Evolutionary conservation across 495 filamentous ascomycete genomes (phyloP).

Genomic region (Neurospora tetraspora): DNA sequence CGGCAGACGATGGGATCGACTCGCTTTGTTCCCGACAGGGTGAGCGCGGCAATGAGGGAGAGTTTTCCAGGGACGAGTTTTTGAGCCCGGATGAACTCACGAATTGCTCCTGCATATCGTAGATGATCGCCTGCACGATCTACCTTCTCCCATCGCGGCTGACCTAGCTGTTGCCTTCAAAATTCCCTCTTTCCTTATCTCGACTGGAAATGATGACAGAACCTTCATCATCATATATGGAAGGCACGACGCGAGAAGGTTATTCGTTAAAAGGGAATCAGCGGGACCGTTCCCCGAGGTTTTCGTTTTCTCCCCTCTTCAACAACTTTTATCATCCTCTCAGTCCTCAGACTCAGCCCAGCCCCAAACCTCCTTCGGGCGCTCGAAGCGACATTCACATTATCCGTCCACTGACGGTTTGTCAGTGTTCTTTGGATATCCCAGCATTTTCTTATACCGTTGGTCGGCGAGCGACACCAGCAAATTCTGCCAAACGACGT

Average conservation of each 20-base stretch:
- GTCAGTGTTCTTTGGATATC: not conserved
- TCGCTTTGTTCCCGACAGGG: not conserved
- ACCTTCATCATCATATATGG: not conserved
- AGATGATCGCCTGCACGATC: not conserved
- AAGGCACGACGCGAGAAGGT: not conserved
- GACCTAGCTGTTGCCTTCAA: not conserved
- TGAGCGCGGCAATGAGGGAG: not conserved
- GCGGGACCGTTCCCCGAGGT: not conserved
- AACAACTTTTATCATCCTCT: not conserved
- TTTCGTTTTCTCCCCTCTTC: not conserved
- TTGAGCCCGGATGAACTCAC: not conserved
- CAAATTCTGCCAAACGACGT: not conserved
- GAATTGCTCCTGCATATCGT: not conserved
- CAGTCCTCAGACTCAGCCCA: not conserved
- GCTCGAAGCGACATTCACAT: not conserved
- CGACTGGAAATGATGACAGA: not conserved
- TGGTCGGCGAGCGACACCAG: not conserved
- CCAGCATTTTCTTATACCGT: not conserved
- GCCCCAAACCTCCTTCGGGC: not conserved
- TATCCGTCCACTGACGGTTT: not conserved
- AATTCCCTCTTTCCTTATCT: not conserved
- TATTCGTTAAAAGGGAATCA: not conserved
- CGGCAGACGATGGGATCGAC: not conserved
- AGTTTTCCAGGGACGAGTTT: not conserved
- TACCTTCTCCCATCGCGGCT: not conserved